Evolutionary conservation across 1,284 basidiomycete species (phyloP).

Genomic region (Lentinula novae-zelandiae): DNA sequence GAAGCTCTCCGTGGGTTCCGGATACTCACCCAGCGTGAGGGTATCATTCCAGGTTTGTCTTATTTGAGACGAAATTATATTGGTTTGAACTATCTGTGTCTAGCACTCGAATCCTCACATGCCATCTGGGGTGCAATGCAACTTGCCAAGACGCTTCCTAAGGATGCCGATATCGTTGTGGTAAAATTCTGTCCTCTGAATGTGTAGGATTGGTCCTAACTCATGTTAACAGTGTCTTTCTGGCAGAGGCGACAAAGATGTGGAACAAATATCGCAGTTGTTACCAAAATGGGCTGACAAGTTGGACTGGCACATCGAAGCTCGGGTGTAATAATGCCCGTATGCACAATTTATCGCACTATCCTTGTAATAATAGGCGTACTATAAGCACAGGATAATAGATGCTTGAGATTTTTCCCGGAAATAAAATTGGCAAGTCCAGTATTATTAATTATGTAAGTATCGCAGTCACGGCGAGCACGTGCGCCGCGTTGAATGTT

Average conservation of each 20-base stretch:
- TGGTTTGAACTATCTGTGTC: slow-evolving; percentile 9
- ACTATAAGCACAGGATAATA: too few species aligned
- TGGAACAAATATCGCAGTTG: slow-evolving; percentile 85
- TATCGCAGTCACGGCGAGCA: neutral
- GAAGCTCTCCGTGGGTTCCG: slow-evolving; percentile 92
- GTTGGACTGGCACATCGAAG: slow-evolving; percentile 79
- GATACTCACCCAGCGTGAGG: slow-evolving; percentile 88
- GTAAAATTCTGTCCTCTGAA: slow-evolving; percentile 43
- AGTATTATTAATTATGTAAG: too few species aligned
- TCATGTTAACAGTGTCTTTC: slow-evolving; percentile 64
- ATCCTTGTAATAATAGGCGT: neutral
- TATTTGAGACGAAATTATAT: neutral
- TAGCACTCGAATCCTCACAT: slow-evolving; percentile 93
- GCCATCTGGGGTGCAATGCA: slow-evolving; percentile 91
- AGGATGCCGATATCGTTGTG: slow-evolving; percentile 87
- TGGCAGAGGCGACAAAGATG: slow-evolving; percentile 93
- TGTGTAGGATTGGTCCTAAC: neutral
- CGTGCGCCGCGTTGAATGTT: neutral
- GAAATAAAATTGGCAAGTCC: too few species aligned
- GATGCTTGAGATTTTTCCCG: too few species aligned
- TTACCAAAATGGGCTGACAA: slow-evolving; percentile 87
- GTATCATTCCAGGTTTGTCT: slow-evolving; percentile 88
- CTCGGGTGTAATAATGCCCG: slow-evolving; percentile 11
- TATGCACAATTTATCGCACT: neutral
- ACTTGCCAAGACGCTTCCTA: slow-evolving; percentile 80